Percentiles rank a stretch among this genome's conserved stretches.
Evolutionary conservation across 306 rosid genomes (phyloP).

Genomic region (Lupinus albus): DNA sequence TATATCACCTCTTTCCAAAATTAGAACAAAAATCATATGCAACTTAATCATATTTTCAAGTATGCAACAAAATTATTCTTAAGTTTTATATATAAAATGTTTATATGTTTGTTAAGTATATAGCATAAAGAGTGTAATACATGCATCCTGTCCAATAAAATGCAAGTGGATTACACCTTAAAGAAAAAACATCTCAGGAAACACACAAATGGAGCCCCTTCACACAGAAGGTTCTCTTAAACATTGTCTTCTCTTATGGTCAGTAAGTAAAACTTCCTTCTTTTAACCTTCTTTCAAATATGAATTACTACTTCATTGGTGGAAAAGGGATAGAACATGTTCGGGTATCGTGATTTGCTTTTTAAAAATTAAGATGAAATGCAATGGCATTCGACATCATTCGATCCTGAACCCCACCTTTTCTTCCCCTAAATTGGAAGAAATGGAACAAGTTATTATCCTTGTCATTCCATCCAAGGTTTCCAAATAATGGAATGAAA

Average conservation of each 20-base stretch:
- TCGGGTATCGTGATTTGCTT: no score
- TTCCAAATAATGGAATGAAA: no score
- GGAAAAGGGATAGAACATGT: no score
- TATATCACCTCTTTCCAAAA: conserved; percentile 15
- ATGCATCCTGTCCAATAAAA: conserved; percentile 15
- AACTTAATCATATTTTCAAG: background rate
- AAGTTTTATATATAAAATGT: background rate
- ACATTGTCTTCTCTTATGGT: conserved; percentile 3
- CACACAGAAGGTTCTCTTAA: background rate
- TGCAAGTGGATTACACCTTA: background rate
- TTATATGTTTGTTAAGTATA: background rate
- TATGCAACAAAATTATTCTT: background rate
- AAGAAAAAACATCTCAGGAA: background rate
- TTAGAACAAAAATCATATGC: conserved; percentile 16
- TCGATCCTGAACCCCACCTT: background rate
- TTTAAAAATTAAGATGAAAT: no score
- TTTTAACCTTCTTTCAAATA: background rate
- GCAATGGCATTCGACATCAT: background rate
- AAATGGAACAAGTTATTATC: no score
- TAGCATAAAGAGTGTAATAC: conserved; percentile 1
- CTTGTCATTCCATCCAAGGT: no score
- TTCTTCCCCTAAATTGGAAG: no score
- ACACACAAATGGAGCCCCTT: background rate
- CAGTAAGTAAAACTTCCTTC: background rate
- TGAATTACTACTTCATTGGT: background rate